Evolutionary conservation across 169 alveolate species (phyloP).

Genomic region (Haemoproteus tartakovskyi): DNA sequence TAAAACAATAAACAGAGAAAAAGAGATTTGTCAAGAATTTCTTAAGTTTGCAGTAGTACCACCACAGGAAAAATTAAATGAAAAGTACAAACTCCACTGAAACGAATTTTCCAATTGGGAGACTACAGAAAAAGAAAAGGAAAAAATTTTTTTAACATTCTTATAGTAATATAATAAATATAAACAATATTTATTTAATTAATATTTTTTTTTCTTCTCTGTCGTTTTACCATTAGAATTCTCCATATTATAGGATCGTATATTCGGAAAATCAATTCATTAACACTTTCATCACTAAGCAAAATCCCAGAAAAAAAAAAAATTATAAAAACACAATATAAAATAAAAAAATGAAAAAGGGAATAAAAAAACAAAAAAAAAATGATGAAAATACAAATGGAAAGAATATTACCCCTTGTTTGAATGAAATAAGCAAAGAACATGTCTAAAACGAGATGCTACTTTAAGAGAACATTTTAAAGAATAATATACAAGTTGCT

Average conservation of each 20-base stretch:
- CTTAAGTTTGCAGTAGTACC: no score
- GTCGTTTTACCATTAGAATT: conserved; percentile 46
- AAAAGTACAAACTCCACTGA: conserved; percentile 39
- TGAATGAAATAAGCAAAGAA: conserved; percentile 27
- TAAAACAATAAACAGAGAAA: no score
- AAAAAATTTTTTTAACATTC: neutral
- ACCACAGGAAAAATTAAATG: conserved; percentile 55
- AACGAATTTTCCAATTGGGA: conserved; percentile 64
- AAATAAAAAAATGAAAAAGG: neutral
- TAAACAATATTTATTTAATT: no score
- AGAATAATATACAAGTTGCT: conserved; percentile 31
- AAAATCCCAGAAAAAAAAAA: neutral
- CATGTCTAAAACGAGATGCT: conserved; percentile 42
- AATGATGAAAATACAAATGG: no score
- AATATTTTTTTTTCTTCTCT: no score
- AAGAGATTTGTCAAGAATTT: no score
- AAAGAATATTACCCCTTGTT: conserved; percentile 66
- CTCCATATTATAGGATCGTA: conserved; percentile 63
- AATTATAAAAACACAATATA: neutral
- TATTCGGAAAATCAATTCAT: conserved; percentile 33
- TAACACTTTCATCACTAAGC: conserved; percentile 41
- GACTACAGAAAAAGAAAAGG: conserved; percentile 5
- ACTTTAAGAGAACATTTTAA: conserved; percentile 49
- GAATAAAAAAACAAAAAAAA: conserved; percentile 1
- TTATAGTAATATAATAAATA: no score